Evolutionary conservation across 2,329 filamentous ascomycete species (phyloP), one percentile per base, ranked within the genome.

Genomic region (Saccharata proteae): DNA sequence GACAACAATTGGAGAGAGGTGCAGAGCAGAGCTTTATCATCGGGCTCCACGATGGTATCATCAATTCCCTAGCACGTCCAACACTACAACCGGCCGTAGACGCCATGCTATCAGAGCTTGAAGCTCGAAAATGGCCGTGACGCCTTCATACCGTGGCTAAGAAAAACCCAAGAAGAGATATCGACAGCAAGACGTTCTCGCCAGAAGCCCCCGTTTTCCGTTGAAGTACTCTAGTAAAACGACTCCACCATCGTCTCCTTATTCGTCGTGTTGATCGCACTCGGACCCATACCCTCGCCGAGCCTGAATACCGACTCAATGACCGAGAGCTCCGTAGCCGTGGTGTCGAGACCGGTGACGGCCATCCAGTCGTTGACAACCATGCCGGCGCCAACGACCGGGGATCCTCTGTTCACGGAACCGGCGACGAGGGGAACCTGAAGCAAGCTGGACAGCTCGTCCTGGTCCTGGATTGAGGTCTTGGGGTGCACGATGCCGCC

Each of bases 171-270:
- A n/a, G n/a, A n/a, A n/a, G n/a, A n/a, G n/a, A n/a, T n/a, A n/a
- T n/a, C n/a, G n/a, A n/a, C n/a, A n/a, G n/a, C n/a, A n/a, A n/a
- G n/a, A n/a, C n/a, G n/a, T n/a, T n/a, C n/a, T n/a, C n/a, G n/a
- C n/a, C n/a, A n/a, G n/a, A n/a, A n/a, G n/a, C n/a, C n/a, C n/a
- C n/a, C n/a, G n/a, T n/a, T n/a, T n/a, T n/a, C n/a, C n/a, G 20
- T 22, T 8, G n/a, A 22, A 10, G 13, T 11, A 15, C 4, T 41
- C 69, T 70, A 98, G 67, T 98, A 98, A 65, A 96, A 98, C 49
- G 83, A 93, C 68, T 98, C 90, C 40, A 98, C 90, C 74, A 98
- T 93, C 43, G 85, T 90, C 58, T 96, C 88, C 73, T 94, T 96
- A 67, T 94, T 77, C 45, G 65, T 77, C 31, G 77, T 80, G 57